phyloP scores from a whole-genome alignment of 1,284 basidiomycete genomes.

The Entoloma clypeatum region DNA sequence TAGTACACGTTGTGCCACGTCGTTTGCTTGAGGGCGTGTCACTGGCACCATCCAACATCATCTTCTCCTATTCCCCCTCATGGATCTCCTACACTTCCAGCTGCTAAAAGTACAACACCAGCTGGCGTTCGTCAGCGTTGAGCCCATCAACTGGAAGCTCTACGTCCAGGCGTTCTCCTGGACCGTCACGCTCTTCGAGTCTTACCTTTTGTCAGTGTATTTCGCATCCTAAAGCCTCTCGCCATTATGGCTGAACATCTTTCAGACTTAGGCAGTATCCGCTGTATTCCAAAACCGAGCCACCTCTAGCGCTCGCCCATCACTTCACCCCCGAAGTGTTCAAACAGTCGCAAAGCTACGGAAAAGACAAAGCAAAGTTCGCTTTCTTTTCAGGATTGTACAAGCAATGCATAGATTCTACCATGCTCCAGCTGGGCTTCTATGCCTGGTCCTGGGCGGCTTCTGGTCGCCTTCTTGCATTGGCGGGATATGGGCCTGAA shows the following conservation, averaged over 20 bases:
- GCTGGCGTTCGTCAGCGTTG: slow-evolving; percentile 54
- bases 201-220: slow-evolving; percentile 67
- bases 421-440: slow-evolving; percentile 70
- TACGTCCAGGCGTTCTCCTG: slow-evolving; percentile 75
- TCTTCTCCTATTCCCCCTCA: slow-evolving; percentile 24
- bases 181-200: slow-evolving; percentile 79
- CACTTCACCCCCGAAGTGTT: slow-evolving; percentile 79
- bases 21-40: no score
- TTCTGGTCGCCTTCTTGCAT: slow-evolving; percentile 48
- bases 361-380: slow-evolving; percentile 89
- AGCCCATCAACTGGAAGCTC: slow-evolving; percentile 67
- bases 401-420: slow-evolving; percentile 69
- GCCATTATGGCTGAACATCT: slow-evolving; percentile 4
- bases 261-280: slow-evolving; percentile 79
- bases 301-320: slow-evolving; percentile 69
- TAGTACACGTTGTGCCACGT: no score
- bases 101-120: slow-evolving; percentile 50
- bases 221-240: not conserved
- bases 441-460: slow-evolving; percentile 79
- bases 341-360: slow-evolving; percentile 88
- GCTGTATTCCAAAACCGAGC: slow-evolving; percentile 73
- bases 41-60: no score
- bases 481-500: slow-evolving; percentile 59
- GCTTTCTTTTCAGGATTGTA: slow-evolving; percentile 71
- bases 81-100: slow-evolving; percentile 58